Evolutionary conservation across 352 stramenopile species (phyloP).

Genomic region (Globisporangium viniferum): DNA sequence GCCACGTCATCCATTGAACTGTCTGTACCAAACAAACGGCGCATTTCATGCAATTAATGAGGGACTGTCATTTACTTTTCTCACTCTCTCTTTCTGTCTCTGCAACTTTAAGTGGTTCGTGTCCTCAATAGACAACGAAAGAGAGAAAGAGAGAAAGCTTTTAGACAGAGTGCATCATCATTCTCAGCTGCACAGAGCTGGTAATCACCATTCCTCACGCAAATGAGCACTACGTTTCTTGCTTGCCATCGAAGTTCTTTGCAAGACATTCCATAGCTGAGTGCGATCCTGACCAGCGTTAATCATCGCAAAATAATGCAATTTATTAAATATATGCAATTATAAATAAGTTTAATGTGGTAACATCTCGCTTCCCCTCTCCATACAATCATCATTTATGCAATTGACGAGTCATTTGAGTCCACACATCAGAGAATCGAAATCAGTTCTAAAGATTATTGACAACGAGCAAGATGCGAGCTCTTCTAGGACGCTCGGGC

Average conservation of each 20-base stretch:
- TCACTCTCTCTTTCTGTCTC: background rate
- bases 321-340: background rate
- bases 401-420: background rate
- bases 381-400: background rate
- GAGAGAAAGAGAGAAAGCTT: background rate
- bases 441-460: slow-evolving; percentile 2
- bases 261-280: background rate
- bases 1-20: background rate
- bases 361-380: background rate
- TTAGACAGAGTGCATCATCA: background rate
- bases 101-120: too few relatives aligned
- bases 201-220: background rate
- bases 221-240: background rate
- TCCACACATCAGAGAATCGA: background rate
- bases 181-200: background rate
- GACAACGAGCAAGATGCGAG: background rate
- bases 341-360: background rate
- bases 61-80: background rate
- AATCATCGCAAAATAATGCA: background rate
- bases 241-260: background rate
- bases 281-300: background rate
- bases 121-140: too few relatives aligned
- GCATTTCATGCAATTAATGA: background rate
- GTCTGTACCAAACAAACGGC: background rate
- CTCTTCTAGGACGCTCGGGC: background rate